These are phyloP conservation scores for Vanderwaltozyma yarrowii DNA, from an alignment of 805 yeast genomes.

Conservation along the genomic window DNA sequence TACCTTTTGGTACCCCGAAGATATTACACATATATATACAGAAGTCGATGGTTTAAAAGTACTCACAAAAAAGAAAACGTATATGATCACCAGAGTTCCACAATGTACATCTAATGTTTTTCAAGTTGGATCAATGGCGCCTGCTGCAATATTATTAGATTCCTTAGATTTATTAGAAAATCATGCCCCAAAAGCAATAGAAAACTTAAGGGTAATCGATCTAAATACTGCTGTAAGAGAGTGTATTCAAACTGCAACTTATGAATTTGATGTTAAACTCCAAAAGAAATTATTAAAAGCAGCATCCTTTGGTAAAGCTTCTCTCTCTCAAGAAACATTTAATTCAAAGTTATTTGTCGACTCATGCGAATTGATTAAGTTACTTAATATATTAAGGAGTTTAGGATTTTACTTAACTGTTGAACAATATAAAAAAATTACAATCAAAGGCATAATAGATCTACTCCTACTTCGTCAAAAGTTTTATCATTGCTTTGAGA, in stretches of 20 bases:
- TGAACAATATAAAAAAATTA: conserved; percentile 39
- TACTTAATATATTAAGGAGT: conserved; percentile 55
- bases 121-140: conserved; percentile 72
- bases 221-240: conserved; percentile 52
- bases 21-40: conserved; percentile 36
- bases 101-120: conserved; percentile 50
- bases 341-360: conserved; percentile 54
- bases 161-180: conserved; percentile 56
- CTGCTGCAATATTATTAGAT: conserved; percentile 75
- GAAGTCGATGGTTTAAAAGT: conserved; percentile 65
- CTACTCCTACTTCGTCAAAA: conserved; percentile 49
- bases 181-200: conserved; percentile 74
- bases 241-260: conserved; percentile 65
- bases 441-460: conserved; percentile 46
- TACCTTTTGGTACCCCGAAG: conserved; percentile 40
- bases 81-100: conserved; percentile 56
- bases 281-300: conserved; percentile 76
- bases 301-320: conserved; percentile 72
- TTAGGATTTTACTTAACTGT: conserved; percentile 66
- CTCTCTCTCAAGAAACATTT: conserved; percentile 39
- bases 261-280: conserved; percentile 68
- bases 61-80: conserved; percentile 46
- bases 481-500: conserved; percentile 52
- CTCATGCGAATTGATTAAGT: conserved; percentile 51
- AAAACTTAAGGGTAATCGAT: conserved; percentile 50